Conservation (phyloP, 1,139 yeast genomes). For the Candida glucosophila region DNA sequence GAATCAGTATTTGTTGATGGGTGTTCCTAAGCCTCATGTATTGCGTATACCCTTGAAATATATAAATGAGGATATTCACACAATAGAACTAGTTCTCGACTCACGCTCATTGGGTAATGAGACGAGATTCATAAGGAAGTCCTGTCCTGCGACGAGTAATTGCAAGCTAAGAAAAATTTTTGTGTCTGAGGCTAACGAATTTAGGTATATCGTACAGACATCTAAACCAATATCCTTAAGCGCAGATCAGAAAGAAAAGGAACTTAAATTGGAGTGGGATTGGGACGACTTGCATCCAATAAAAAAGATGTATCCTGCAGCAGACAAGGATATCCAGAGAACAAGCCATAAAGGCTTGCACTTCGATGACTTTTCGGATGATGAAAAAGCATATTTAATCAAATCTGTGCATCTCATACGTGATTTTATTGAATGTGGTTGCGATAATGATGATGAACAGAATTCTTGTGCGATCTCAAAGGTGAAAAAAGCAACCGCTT, state of each 20-base stretch:
- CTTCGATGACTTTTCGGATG: constrained; percentile 41
- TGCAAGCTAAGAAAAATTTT: constrained; percentile 52
- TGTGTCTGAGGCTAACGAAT: constrained; percentile 32
- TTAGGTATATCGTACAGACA: constrained; percentile 55
- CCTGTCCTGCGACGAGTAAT: constrained; percentile 61
- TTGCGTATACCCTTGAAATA: too few species aligned
- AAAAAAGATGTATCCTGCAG: constrained; percentile 29
- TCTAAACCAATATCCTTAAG: constrained; percentile 37
- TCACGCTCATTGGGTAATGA: constrained; percentile 74
- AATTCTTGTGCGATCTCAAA: constrained; percentile 49
- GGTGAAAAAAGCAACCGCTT: constrained; percentile 53
- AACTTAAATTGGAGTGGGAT: constrained; percentile 75
- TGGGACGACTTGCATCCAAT: constrained; percentile 84
- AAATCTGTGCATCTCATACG: constrained; percentile 54
- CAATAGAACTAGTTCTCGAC: constrained; percentile 59
- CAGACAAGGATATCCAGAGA: too few species aligned
- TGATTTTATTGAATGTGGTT: constrained; percentile 55
- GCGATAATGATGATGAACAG: constrained; percentile 44
- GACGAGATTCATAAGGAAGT: constrained; percentile 64
- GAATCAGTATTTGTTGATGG: constrained; percentile 77
- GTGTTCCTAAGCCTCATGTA: constrained; percentile 78
- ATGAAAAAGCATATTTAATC: constrained; percentile 45
- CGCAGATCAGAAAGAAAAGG: constrained; percentile 40
- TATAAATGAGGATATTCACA: too few species aligned
- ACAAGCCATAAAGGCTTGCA: too few species aligned